Conservation (phyloP, 768 basidiomycete species). For the Tricholoma matsutake region DNA sequence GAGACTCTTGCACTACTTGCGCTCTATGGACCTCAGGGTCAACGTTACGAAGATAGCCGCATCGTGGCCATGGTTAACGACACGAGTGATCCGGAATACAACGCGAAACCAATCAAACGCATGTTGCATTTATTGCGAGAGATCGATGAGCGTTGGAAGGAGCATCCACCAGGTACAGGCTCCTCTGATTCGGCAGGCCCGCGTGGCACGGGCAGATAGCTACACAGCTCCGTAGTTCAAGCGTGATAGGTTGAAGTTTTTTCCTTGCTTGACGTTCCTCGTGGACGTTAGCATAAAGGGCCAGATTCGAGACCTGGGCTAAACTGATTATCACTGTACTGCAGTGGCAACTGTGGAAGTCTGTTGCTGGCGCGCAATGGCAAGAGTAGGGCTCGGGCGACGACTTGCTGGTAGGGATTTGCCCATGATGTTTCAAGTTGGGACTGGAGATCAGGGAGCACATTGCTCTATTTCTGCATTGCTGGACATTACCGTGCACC, state of each 20-base stretch:
- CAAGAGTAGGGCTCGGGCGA: not conserved
- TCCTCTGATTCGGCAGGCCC: not conserved
- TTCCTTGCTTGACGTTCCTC: not conserved
- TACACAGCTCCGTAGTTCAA: not conserved
- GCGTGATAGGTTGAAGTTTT: not conserved
- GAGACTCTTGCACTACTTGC: conserved; percentile 49
- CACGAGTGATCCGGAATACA: conserved; percentile 34
- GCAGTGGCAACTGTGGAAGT: not conserved
- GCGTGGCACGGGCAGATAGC: not conserved
- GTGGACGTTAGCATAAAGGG: not conserved
- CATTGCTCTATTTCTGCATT: too few relatives aligned
- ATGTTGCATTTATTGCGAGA: conserved; percentile 47
- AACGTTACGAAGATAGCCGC: conserved; percentile 43
- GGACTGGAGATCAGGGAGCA: too few relatives aligned
- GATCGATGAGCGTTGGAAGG: conserved; percentile 45
- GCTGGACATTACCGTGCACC: too few relatives aligned
- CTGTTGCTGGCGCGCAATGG: not conserved
- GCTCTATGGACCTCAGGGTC: conserved; percentile 57
- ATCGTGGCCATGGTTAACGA: conserved; percentile 53
- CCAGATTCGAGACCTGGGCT: not conserved
- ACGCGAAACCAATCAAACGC: conserved; percentile 44
- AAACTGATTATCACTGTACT: not conserved
- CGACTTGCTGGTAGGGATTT: not conserved
- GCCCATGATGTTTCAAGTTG: too few relatives aligned
- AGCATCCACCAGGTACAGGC: conserved; percentile 16